These are phyloP conservation scores for Somion occarium DNA, from an alignment of 1,284 basidiomycete species.

Conservation along the genomic window DNA sequence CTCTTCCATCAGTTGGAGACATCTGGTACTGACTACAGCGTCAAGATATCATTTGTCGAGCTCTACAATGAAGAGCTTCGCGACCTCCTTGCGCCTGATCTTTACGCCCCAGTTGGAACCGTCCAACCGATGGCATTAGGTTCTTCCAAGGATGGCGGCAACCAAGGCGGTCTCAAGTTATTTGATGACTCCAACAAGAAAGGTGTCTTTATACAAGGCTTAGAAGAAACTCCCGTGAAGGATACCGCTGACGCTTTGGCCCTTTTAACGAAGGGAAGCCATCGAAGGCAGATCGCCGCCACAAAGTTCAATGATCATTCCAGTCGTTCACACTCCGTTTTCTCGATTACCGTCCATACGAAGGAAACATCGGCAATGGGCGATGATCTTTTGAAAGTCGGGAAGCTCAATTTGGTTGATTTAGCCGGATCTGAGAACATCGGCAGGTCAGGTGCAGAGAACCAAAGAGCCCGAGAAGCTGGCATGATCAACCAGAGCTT, in stretches of 20 bases:
- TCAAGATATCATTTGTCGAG: conserved; percentile 94
- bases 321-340: conserved; percentile 97
- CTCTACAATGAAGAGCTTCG: conserved; percentile 99
- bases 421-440: conserved; percentile 98
- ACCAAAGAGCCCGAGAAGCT: conserved; percentile 93
- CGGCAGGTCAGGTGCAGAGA: conserved; percentile 92
- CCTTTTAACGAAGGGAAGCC: conserved; percentile 84
- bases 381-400: conserved; percentile 89
- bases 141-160: conserved; percentile 34
- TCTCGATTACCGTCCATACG: conserved; percentile 91
- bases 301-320: conserved; percentile 99
- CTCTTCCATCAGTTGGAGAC: conserved; percentile 88
- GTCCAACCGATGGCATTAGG: conserved; percentile 72
- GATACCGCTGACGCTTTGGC: conserved; percentile 83
- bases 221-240: conserved; percentile 88
- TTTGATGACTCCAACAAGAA: conserved; percentile 88
- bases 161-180: conserved; percentile 73
- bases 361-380: conserved; percentile 79
- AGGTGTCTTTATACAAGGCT: conserved; percentile 90
- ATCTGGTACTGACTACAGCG: conserved; percentile 79
- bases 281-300: conserved; percentile 90
- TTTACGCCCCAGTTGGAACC: conserved; percentile 55
- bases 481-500: conserved; percentile 99
- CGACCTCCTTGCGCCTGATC: conserved; percentile 79
- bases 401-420: conserved; percentile 97